Base-by-base conservation (phyloP, 2,329 filamentous ascomycete species). In the Aspergillus calidoustus region DNA sequence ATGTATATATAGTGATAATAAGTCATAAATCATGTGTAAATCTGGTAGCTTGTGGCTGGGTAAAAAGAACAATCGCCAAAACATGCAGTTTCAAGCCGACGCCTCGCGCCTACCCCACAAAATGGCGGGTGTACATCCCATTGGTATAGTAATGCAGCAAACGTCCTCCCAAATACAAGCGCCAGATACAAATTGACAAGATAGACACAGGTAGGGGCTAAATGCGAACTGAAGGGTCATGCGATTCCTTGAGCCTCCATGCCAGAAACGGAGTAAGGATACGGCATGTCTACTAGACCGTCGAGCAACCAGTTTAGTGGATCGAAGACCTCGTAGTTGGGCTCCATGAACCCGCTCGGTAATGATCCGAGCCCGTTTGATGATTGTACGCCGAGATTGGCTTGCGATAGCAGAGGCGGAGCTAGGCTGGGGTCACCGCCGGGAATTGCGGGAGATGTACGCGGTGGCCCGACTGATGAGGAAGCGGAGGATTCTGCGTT, bases 231-330 rank as follows among this genome's bases (percentile, higher is more conserved):
- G 34, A 15, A 13, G 11, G 28, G 52, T 63, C 71, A 78, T 60
- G 70, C 71, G 62, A 79, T 76, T 11, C 75, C 73, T 61, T 76
- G 74, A 11, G 76, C 65, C 64, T 83, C 82, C 60, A 83, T 71
- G 3, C 80, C 81, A 34, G 80, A 79, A 60, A 82, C 73, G 43
- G 84, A 81, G 69, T 86, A 89, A 11, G 82, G 84, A 72, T 89
- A 93, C 66, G 91, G 91, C 73, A 94, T 90, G 73, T 93, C 91
- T 63, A 95, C 83, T 38, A 94, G 82, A 15, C 91, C 91, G 75
- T 97, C 93, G 63, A 97, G 81, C 82, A 96, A 92, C 93, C 93
- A 97, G 75, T 94, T 92, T 70, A 97, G 84, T 1, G 93, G 92
- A 77, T 97, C 93, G 72, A 96, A 97, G 64, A 96, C 92, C 75